phyloP scores from a whole-genome alignment of 352 stramenopile genomes.

The Phytophthora kernoviae region DNA sequence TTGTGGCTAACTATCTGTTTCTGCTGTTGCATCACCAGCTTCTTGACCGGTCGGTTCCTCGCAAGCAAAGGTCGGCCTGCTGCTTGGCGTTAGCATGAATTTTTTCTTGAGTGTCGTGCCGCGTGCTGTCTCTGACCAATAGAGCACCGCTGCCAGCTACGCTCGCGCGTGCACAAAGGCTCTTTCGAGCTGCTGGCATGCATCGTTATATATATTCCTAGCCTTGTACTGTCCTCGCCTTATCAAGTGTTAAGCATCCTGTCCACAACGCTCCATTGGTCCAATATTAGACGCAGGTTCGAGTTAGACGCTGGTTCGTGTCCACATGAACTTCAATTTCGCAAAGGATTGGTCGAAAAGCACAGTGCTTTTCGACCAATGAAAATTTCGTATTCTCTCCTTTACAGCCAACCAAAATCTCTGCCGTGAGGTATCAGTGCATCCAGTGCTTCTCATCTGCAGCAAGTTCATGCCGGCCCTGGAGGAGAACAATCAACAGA shows the following conservation, averaged over 20 bases:
- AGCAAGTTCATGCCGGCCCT: slow-evolving; percentile 46
- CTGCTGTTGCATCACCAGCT: slow-evolving; percentile 44
- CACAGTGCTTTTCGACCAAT: slow-evolving; percentile 29
- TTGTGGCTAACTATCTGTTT: slow-evolving; percentile 6
- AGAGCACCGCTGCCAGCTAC: slow-evolving; percentile 21
- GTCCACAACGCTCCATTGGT: too few relatives aligned
- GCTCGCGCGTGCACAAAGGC: slow-evolving; percentile 2
- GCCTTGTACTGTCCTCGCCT: slow-evolving; percentile 9
- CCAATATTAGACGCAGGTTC: too few relatives aligned
- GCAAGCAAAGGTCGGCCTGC: slow-evolving; percentile 84
- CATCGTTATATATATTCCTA: slow-evolving; percentile 37
- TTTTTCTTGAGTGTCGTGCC: slow-evolving; percentile 90
- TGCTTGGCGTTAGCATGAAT: slow-evolving; percentile 89
- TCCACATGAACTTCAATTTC: too few relatives aligned
- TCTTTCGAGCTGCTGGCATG: slow-evolving; percentile 12
- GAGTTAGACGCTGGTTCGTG: too few relatives aligned
- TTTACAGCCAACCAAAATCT: slow-evolving; percentile 8
- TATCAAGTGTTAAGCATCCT: too few relatives aligned
- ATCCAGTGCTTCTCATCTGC: slow-evolving; percentile 16
- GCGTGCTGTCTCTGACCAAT: slow-evolving; percentile 72
- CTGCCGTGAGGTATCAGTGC: not conserved
- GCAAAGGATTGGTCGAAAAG: not conserved
- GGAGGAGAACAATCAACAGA: slow-evolving; percentile 43
- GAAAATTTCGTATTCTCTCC: not conserved
- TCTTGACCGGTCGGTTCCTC: slow-evolving; percentile 82